phyloP scores from a whole-genome alignment of 129 eudicot genomes.

The Smallanthus sonchifolius region DNA sequence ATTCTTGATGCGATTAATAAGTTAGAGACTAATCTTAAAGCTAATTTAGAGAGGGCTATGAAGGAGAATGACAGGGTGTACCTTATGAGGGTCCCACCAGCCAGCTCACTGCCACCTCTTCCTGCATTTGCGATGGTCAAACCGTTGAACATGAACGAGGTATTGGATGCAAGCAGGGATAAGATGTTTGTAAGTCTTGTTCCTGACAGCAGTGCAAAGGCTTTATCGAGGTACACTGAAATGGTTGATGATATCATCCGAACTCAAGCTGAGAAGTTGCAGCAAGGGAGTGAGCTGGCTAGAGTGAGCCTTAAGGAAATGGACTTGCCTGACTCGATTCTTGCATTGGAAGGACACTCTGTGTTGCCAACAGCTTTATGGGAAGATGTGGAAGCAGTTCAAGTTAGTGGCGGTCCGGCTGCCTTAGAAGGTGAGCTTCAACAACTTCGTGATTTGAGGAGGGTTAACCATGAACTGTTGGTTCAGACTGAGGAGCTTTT shows the following conservation, averaged over 20 bases:
- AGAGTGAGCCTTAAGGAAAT: constrained; percentile 93
- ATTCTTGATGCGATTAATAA: constrained; percentile 74
- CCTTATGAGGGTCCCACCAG: constrained; percentile 86
- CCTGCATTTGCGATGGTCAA: constrained; percentile 89
- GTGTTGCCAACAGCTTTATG: constrained; percentile 64
- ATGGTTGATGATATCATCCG: constrained; percentile 93
- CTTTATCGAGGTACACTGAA: constrained; percentile 93
- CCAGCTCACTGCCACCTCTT: constrained; percentile 77
- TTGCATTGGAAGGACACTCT: constrained; percentile 83
- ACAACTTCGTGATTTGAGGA: constrained; percentile 79
- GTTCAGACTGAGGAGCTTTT: constrained; percentile 90
- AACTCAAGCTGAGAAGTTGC: constrained; percentile 95
- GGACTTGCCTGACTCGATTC: constrained; percentile 92
- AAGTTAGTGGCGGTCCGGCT: constrained; percentile 93
- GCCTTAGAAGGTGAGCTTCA: constrained; percentile 90
- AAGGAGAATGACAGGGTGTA: constrained; percentile 98
- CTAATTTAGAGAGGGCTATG: constrained; percentile 80
- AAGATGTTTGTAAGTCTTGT: constrained; percentile 92
- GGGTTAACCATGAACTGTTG: constrained; percentile 81
- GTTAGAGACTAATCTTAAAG: constrained; percentile 59
- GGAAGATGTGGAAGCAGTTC: constrained; percentile 98
- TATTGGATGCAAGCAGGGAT: constrained; percentile 83
- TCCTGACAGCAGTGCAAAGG: constrained; percentile 93
- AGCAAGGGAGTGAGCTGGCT: constrained; percentile 97
- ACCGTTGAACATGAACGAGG: constrained; percentile 80